A percentile compares a stretch with the other conserved stretches of the same genome.
phyloP scores from a whole-genome alignment of 2,329 filamentous ascomycete species.

The Cryphonectria japonica region DNA sequence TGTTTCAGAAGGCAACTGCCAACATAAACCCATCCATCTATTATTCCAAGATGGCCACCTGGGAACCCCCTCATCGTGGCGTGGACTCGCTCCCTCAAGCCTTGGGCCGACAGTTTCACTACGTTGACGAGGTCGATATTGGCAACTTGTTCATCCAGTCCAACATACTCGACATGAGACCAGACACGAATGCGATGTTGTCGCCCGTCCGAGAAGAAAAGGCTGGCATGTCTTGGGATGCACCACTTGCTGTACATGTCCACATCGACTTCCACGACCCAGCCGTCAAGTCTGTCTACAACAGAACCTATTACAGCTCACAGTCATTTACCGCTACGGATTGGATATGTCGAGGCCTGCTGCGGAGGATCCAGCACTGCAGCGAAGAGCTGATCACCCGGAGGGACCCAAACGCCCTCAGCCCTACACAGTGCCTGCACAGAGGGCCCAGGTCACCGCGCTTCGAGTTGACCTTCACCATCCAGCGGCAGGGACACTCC shows the following conservation, averaged over 20 bases:
- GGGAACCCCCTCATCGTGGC: slow-evolving; percentile 20
- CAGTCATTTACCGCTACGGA: slow-evolving; percentile 48
- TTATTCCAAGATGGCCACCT: slow-evolving; percentile 22
- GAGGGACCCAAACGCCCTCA: slow-evolving; percentile 52
- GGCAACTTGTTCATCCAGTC: slow-evolving; percentile 12
- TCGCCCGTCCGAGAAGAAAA: slow-evolving; percentile 26
- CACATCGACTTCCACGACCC: slow-evolving; percentile 52
- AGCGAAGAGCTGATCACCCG: slow-evolving; percentile 58
- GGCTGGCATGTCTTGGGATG: background rate
- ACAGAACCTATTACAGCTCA: slow-evolving; percentile 52
- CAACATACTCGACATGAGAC: slow-evolving; percentile 6
- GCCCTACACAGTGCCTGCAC: slow-evolving; percentile 35
- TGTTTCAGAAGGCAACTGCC: background rate
- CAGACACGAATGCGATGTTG: slow-evolving; percentile 12
- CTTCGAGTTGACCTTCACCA: slow-evolving; percentile 53
- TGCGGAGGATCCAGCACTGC: slow-evolving; percentile 56
- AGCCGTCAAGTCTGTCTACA: slow-evolving; percentile 46
- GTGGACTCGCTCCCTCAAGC: slow-evolving; percentile 14
- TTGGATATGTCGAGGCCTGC: slow-evolving; percentile 52
- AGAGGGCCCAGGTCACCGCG: slow-evolving; percentile 46
- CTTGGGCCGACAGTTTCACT: slow-evolving; percentile 14
- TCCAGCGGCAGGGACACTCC: slow-evolving; percentile 44
- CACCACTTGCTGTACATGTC: slow-evolving; percentile 42
- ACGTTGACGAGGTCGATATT: slow-evolving; percentile 20
- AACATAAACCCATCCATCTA: slow-evolving; percentile 16